A percentile compares a stretch with the other conserved stretches of the same genome.
phyloP scores from a whole-genome alignment of 257 asterid species.

The Solanum raphanifolium region DNA sequence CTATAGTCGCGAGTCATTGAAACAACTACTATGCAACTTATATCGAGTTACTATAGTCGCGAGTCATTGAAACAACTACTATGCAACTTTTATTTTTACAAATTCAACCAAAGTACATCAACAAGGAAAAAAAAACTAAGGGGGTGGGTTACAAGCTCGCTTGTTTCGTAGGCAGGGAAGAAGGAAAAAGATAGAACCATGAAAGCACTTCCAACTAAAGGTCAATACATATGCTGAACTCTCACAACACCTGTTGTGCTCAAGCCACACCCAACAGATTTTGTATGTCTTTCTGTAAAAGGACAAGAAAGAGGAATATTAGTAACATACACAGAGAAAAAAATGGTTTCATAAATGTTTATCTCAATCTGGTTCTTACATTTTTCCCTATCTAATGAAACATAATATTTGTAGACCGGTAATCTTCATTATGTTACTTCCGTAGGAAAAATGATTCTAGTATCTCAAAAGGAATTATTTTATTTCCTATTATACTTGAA shows the following conservation, averaged over 20 bases:
- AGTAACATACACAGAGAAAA: background rate
- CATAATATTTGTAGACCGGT: background rate
- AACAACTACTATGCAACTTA: background rate
- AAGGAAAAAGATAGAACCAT: background rate
- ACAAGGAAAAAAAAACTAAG: background rate
- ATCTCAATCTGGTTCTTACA: background rate
- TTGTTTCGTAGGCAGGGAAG: background rate
- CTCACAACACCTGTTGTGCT: background rate
- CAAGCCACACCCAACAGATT: conserved; percentile 35
- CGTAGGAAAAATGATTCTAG: too few species aligned
- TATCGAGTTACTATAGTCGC: background rate
- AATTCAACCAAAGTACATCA: background rate
- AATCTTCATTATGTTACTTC: background rate
- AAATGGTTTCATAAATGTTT: background rate
- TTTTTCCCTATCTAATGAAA: background rate
- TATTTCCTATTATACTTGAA: too few species aligned
- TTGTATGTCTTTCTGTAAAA: conserved; percentile 53
- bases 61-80: background rate
- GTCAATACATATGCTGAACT: background rate
- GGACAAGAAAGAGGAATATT: background rate
- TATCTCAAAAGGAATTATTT: too few species aligned
- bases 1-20: background rate
- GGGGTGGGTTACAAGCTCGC: background rate
- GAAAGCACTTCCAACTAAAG: background rate
- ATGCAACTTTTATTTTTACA: background rate